A percentile compares a stretch with the other conserved stretches of the same genome.
Conservation (phyloP, 139 green algal species). For the Mychonastes homosphaera region DNA sequence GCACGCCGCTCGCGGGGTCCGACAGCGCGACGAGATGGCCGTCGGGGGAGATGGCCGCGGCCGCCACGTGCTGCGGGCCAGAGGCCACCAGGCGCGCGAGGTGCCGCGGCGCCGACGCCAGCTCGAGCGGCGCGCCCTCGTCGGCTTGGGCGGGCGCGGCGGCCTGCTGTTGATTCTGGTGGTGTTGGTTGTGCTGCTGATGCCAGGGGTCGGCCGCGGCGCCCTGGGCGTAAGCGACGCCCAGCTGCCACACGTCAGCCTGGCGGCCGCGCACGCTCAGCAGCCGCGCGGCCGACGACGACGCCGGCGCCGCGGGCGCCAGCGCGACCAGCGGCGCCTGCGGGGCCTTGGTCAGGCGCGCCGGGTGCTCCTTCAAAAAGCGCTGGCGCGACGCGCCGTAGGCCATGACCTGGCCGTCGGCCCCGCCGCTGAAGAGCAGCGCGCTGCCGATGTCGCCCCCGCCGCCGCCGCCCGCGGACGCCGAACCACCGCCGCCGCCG, state of each 20-base stretch:
- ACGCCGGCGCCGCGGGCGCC: conserved; percentile 9
- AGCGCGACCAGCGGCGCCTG: conserved; percentile 54
- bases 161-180: neutral
- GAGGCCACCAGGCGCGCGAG: conserved; percentile 34
- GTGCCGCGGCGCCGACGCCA: conserved; percentile 30
- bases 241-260: conserved; percentile 54
- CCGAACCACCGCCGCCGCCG: neutral
- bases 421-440: conserved; percentile 65
- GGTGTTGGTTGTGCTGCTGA: neutral
- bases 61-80: conserved; percentile 22
- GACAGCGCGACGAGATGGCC: conserved; percentile 47
- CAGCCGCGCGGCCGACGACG: conserved; percentile 21
- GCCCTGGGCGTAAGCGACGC: neutral
- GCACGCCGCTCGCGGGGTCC: conserved; percentile 31
- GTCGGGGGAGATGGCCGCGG: conserved; percentile 54
- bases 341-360: conserved; percentile 44
- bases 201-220: neutral
- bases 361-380: conserved; percentile 46
- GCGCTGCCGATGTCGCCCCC: conserved; percentile 8
- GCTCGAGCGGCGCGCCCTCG: conserved; percentile 33
- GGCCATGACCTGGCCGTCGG: conserved; percentile 59
- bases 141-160: conserved; percentile 4
- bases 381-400: conserved; percentile 25
- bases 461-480: neutral
- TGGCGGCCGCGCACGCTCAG: conserved; percentile 32